phyloP scores from a whole-genome alignment of 495 filamentous ascomycete genomes.

The Hyphodiscus hymeniophilus region DNA sequence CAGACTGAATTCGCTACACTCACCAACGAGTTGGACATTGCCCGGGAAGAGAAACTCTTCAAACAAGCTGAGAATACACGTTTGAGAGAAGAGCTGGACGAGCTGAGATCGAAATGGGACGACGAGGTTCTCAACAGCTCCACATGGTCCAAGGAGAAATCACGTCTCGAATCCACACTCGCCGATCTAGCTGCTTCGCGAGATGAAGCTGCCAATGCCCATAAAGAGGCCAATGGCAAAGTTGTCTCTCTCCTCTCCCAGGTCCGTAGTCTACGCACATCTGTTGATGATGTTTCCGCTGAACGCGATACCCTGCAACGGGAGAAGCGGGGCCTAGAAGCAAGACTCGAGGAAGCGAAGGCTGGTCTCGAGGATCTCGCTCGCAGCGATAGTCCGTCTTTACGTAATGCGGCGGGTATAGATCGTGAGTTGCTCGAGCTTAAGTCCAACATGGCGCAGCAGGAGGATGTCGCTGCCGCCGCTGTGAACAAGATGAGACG shows the following conservation, averaged over 20 bases:
- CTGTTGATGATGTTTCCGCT: conserved; percentile 75
- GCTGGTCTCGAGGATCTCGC: conserved; percentile 88
- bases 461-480: conserved; percentile 87
- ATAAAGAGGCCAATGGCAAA: conserved; percentile 91
- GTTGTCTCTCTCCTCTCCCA: conserved; percentile 88
- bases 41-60: conserved; percentile 70
- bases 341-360: conserved; percentile 79
- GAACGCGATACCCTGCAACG: conserved; percentile 80
- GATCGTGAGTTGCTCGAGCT: conserved; percentile 87
- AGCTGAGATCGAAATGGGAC: conserved; percentile 94
- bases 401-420: conserved; percentile 84
- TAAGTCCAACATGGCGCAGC: conserved; percentile 81
- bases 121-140: conserved; percentile 96
- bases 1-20: conserved; percentile 84
- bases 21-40: conserved; percentile 86
- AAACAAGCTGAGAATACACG: conserved; percentile 59
- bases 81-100: conserved; percentile 88
- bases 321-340: conserved; percentile 85
- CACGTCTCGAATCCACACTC: conserved; percentile 81
- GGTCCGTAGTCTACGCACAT: conserved; percentile 73
- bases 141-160: conserved; percentile 97
- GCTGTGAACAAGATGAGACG: conserved; percentile 98
- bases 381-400: conserved; percentile 76
- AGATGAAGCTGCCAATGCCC: conserved; percentile 85
- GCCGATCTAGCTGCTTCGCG: conserved; percentile 83